Evolutionary conservation across 1,284 basidiomycete genomes (phyloP), one percentile per base, ranked within the genome.

Genomic region (Mixia osmundae): DNA sequence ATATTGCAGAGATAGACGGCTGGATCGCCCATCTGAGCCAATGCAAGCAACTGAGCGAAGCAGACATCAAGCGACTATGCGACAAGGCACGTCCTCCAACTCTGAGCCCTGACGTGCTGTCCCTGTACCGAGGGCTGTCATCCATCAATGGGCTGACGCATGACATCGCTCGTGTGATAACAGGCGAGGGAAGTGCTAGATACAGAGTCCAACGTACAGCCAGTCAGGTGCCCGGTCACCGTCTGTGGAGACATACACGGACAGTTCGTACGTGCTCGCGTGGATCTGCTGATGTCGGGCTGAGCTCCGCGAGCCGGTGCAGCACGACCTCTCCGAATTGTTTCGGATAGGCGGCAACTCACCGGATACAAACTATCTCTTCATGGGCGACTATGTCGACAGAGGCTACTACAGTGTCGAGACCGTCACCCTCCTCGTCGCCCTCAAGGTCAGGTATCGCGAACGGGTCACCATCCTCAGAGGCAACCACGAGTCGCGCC

Each of bases 271-370:
- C 65, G 85, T 77, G 30, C 27, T 22, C 27, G 18, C 15, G 9
- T 3, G 4, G 12, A 27, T 14, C 5, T 20, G 12, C 22, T 21
- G 12, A 12, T 5, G 7, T 24, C 6, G 18, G n/a, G 6, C 19
- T 26, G 36, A 25, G 7, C n/a, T 20, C 16, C 5, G 14, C 9
- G 29, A 11, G 23, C 5, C 16, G 22, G 12, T 16, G 25, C 57
- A 95, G 87, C 87, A 95, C 61, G 91, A 99, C 64, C 74, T 99
- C 39, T 91, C 85, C 43, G 91, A 97, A 59, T 74, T 99, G 31
- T 99, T 99, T 65, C 76, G 87, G 39, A 97, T 99, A 56, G 89
- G 91, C 37, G 91, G 89, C 43, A 95, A 95, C 64, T 95, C 87
- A 29, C 91, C 89, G 41, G 91, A 97, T 63, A 95, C 91, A 45